phyloP scores from a whole-genome alignment of 2,329 filamentous ascomycete species.

The Emmonsia crescens region DNA sequence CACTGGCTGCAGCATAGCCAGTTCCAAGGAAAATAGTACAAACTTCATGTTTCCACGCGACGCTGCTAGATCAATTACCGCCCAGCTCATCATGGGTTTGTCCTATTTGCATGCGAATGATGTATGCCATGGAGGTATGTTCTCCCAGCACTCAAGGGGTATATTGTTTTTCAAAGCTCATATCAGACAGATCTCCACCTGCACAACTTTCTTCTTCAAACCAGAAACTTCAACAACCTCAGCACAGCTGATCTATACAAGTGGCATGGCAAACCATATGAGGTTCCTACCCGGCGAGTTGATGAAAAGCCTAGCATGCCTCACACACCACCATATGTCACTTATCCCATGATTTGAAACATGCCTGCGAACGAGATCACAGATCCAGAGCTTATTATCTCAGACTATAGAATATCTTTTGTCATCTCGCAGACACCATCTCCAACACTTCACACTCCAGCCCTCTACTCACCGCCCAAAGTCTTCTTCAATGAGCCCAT shows the following conservation, averaged over 20 bases:
- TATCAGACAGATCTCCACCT: constrained; percentile 12
- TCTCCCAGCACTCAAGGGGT: not conserved
- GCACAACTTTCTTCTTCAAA: constrained; percentile 15
- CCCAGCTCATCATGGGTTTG: constrained; percentile 15
- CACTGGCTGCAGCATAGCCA: constrained; percentile 11
- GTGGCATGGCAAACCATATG: constrained; percentile 13
- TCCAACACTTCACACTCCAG: constrained; percentile 15
- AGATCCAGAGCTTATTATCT: constrained; percentile 17
- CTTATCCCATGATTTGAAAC: constrained; percentile 14
- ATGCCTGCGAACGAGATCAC: constrained; percentile 15
- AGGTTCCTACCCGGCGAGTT: constrained; percentile 13
- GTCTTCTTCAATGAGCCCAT: constrained; percentile 12
- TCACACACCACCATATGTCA: constrained; percentile 13
- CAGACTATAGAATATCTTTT: constrained; percentile 18
- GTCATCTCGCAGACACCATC: constrained; percentile 12
- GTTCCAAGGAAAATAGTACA: constrained; percentile 12
- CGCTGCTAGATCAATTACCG: constrained; percentile 15
- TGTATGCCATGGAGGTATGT: constrained; percentile 16
- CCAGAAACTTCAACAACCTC: constrained; percentile 11
- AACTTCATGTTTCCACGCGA: constrained; percentile 16
- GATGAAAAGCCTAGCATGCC: constrained; percentile 15
- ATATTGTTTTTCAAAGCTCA: constrained; percentile 6
- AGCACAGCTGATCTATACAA: constrained; percentile 15
- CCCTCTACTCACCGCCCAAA: constrained; percentile 16
- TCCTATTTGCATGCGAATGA: constrained; percentile 15